These are phyloP conservation scores for Russula dissimulans DNA, from an alignment of 768 basidiomycete genomes.

Conservation along the genomic window DNA sequence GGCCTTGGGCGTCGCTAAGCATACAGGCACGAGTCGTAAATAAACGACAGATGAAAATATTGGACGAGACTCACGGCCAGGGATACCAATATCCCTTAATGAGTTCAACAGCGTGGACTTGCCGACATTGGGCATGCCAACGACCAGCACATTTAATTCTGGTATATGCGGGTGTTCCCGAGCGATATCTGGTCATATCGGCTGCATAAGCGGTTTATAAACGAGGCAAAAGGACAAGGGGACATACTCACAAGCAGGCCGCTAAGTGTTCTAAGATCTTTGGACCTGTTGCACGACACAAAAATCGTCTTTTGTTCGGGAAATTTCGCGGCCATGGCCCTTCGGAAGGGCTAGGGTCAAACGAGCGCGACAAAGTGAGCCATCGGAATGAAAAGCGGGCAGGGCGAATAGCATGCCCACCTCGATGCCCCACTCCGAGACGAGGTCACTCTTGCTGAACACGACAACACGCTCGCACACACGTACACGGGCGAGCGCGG, in stretches of 20 bases:
- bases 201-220: background rate
- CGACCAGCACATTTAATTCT: conserved; percentile 82
- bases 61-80: conserved; percentile 33
- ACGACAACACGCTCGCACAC: conserved; percentile 83
- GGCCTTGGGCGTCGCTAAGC: conserved; percentile 72
- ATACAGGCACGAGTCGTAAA: background rate
- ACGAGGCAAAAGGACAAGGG: background rate
- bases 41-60: background rate
- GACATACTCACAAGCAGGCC: conserved; percentile 68
- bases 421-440: conserved; percentile 80
- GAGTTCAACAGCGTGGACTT: conserved; percentile 93
- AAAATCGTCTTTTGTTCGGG: conserved; percentile 63
- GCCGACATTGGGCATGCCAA: conserved; percentile 99
- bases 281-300: conserved; percentile 59
- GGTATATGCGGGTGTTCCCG: conserved; percentile 58
- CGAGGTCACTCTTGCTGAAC: conserved; percentile 88
- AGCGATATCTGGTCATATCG: conserved; percentile 48
- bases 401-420: conserved; percentile 34
- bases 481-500: conserved; percentile 14
- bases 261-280: conserved; percentile 56
- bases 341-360: conserved; percentile 53
- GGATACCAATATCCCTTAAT: conserved; percentile 76
- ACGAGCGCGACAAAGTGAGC: background rate
- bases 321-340: conserved; percentile 60
- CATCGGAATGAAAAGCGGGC: background rate